These are phyloP conservation scores for Teunomyces stri DNA, from an alignment of 805 yeast genomes.

Conservation along the genomic window DNA sequence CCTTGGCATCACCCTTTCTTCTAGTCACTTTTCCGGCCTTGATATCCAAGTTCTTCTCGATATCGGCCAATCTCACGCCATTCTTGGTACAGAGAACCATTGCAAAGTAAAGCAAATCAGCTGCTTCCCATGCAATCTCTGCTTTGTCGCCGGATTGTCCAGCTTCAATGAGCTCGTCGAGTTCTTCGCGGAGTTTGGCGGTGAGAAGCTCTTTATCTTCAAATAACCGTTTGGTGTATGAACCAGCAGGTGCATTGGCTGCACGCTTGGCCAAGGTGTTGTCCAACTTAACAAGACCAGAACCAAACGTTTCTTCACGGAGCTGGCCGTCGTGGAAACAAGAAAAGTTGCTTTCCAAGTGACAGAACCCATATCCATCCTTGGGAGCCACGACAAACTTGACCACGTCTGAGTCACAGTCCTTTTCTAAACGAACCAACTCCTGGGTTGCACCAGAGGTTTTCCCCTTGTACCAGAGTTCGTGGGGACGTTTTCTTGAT, in stretches of 20 bases:
- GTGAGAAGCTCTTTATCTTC: conserved; percentile 69
- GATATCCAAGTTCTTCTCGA: conserved; percentile 78
- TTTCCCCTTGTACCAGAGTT: conserved; percentile 94
- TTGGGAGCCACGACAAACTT: conserved; percentile 80
- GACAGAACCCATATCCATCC: conserved; percentile 88
- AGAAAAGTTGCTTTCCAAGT: conserved; percentile 65
- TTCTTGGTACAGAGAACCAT: conserved; percentile 55
- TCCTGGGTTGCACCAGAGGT: conserved; percentile 95
- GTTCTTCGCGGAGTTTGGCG: conserved; percentile 93
- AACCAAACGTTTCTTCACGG: conserved; percentile 46
- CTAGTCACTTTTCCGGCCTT: conserved; percentile 86
- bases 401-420: conserved; percentile 91
- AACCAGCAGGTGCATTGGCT: conserved; percentile 77
- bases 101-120: conserved; percentile 71
- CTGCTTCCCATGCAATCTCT: conserved; percentile 93
- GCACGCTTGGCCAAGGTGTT: conserved; percentile 61
- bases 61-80: conserved; percentile 77
- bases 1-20: conserved; percentile 94
- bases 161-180: conserved; percentile 93
- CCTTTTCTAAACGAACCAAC: conserved; percentile 63
- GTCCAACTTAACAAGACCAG: conserved; percentile 71
- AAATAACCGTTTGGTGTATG: conserved; percentile 90
- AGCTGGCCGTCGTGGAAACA: conserved; percentile 62
- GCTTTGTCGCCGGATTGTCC: conserved; percentile 26
- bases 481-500: conserved; percentile 73